Evolutionary conservation across 352 stramenopile genomes (phyloP).

Genomic region (Pythium phragmiticola): DNA sequence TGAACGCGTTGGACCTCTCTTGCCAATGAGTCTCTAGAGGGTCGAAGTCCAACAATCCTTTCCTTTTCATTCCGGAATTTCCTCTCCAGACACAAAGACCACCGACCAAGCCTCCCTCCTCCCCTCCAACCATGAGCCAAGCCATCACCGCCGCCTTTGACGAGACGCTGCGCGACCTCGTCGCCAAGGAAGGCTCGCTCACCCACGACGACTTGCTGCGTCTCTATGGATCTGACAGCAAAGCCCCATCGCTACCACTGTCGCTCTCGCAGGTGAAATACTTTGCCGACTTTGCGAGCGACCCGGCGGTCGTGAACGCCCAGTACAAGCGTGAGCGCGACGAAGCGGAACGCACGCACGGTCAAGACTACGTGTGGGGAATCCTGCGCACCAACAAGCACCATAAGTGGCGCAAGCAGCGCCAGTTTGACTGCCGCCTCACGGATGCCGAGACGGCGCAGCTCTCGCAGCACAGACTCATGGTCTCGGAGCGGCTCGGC

Average conservation of each 20-base stretch:
- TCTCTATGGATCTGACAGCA: too few relatives aligned
- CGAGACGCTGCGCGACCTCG: background rate
- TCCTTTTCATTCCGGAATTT: too few relatives aligned
- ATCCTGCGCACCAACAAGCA: slow-evolving; percentile 17
- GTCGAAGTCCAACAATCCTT: too few relatives aligned
- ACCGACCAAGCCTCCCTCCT: too few relatives aligned
- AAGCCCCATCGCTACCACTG: background rate
- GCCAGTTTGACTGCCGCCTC: slow-evolving; percentile 26
- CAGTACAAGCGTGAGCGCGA: background rate
- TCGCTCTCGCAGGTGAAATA: slow-evolving; percentile 3
- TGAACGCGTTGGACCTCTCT: too few relatives aligned
- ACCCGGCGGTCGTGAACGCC: slow-evolving; percentile 12
- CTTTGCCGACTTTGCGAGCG: slow-evolving; percentile 20
- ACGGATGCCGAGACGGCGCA: slow-evolving; percentile 10
- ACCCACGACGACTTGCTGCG: slow-evolving; percentile 13
- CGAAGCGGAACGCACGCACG: slow-evolving; percentile 5
- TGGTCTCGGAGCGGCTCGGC: slow-evolving; percentile 24
- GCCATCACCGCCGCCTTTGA: slow-evolving; percentile 14
- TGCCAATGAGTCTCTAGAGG: too few relatives aligned
- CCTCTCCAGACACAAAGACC: too few relatives aligned
- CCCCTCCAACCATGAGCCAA: slow-evolving; percentile 3
- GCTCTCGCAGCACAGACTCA: slow-evolving; percentile 21
- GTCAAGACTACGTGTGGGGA: slow-evolving; percentile 1
- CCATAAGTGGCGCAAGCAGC: slow-evolving; percentile 19
- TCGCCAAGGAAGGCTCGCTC: background rate